Evolutionary conservation across 176 grass and related monocot species (phyloP).

Genomic region (Avena eriantha): DNA sequence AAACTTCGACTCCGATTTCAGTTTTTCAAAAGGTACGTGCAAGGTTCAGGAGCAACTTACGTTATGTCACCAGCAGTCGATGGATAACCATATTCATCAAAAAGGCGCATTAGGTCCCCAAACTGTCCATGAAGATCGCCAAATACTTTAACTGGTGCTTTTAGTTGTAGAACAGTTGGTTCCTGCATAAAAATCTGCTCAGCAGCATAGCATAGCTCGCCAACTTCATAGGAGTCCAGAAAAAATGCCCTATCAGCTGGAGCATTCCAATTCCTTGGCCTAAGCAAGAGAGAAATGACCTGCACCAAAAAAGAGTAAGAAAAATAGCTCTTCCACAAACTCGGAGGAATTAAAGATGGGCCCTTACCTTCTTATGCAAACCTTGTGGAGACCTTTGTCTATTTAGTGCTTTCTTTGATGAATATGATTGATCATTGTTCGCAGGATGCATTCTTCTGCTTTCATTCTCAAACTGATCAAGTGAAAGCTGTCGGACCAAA

Average conservation of each 20-base stretch:
- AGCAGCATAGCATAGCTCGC: constrained; percentile 92
- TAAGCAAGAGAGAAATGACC: constrained; percentile 87
- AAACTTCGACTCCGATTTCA: constrained; percentile 32
- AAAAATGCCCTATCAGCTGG: constrained; percentile 91
- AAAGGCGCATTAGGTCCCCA: constrained; percentile 97
- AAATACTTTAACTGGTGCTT: constrained; percentile 98
- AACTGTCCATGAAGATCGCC: constrained; percentile 99
- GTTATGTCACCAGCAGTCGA: constrained; percentile 97
- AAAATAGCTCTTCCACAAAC: constrained; percentile 28
- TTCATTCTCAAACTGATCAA: constrained; percentile 99
- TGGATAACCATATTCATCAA: constrained; percentile 98
- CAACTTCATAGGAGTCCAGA: constrained; percentile 95
- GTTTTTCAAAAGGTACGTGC: constrained; percentile 36
- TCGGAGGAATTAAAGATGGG: constrained; percentile 20
- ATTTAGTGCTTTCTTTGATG: constrained; percentile 75
- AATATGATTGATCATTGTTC: constrained; percentile 73
- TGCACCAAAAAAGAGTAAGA: constrained; percentile 46
- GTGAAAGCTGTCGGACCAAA: constrained; percentile 86
- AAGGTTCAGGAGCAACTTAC: constrained; percentile 61
- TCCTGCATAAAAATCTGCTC: constrained; percentile 99
- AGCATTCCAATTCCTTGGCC: constrained; percentile 89
- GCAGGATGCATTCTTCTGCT: constrained; percentile 94
- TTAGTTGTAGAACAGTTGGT: constrained; percentile 93
- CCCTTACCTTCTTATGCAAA: constrained; percentile 87
- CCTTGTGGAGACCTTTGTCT: constrained; percentile 93